Percentiles rank a stretch among this genome's conserved stretches.
These are phyloP conservation scores for Ophiocordyceps camponoti-leonardi DNA, from an alignment of 2,329 filamentous ascomycete species.

Conservation along the genomic window DNA sequence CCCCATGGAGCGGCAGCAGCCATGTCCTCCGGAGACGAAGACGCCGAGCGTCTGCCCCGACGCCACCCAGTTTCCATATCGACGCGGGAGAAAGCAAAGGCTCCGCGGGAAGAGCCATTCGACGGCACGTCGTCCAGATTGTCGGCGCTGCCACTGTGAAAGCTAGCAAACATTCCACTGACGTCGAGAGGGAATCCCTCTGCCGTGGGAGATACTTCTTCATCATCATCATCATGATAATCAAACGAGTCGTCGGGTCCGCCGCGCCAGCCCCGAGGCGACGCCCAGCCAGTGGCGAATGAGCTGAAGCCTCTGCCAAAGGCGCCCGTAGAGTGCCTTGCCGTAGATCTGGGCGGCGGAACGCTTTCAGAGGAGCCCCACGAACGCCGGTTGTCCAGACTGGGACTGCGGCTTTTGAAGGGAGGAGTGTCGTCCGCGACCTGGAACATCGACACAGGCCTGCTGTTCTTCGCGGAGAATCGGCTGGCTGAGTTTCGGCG, in stretches of 20 bases:
- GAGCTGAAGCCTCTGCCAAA: neutral
- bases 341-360: neutral
- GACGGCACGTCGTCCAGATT: neutral
- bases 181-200: constrained; percentile 1
- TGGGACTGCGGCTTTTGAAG: neutral
- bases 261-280: too few species aligned
- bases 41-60: too few species aligned
- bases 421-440: neutral
- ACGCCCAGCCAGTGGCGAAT: neutral
- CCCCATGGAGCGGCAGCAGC: too few species aligned
- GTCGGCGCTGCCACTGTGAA: neutral
- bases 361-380: neutral
- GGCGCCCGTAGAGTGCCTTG: neutral
- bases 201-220: neutral
- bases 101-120: constrained; percentile 2
- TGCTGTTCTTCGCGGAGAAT: neutral
- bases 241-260: neutral
- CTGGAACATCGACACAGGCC: neutral
- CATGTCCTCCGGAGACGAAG: too few species aligned
- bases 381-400: neutral
- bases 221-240: neutral
- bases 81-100: constrained; percentile 1
- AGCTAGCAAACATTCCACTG: neutral
- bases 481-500: neutral
- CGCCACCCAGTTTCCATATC: too few species aligned